These are phyloP conservation scores for Zymoseptoria ardabiliae DNA, from an alignment of 2,329 filamentous ascomycete genomes.

Conservation along the genomic window DNA sequence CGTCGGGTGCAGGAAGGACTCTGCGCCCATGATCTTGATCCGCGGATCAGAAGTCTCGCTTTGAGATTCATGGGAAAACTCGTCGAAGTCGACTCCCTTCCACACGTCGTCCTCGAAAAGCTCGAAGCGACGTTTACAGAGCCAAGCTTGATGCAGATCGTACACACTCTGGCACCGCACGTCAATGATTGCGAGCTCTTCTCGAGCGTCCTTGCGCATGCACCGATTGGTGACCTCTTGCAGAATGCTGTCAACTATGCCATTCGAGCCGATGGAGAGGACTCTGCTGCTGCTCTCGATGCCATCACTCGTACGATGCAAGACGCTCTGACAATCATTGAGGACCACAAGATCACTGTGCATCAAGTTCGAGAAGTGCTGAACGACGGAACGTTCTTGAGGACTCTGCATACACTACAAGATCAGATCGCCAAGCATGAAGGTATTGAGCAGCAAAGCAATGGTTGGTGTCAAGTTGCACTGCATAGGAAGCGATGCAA, in stretches of 20 bases:
- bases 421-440: background rate
- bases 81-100: slow-evolving; percentile 18
- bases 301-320: slow-evolving; percentile 9
- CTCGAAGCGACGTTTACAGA: slow-evolving; percentile 15
- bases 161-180: slow-evolving; percentile 13
- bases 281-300: slow-evolving; percentile 10
- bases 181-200: slow-evolving; percentile 14
- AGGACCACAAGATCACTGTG: slow-evolving; percentile 12
- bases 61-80: slow-evolving; percentile 22
- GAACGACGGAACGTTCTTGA: slow-evolving; percentile 8
- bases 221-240: slow-evolving; percentile 13
- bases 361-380: slow-evolving; percentile 14
- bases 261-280: slow-evolving; percentile 6
- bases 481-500: slow-evolving; percentile 12
- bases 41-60: slow-evolving; percentile 18
- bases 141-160: slow-evolving; percentile 7
- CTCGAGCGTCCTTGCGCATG: slow-evolving; percentile 12
- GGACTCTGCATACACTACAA: slow-evolving; percentile 5
- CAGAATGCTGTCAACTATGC: slow-evolving; percentile 13
- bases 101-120: slow-evolving; percentile 16
- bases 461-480: slow-evolving; percentile 14
- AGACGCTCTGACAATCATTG: slow-evolving; percentile 9
- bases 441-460: background rate
- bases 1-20: slow-evolving; percentile 31
- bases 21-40: slow-evolving; percentile 14